Conservation (phyloP, 257 asterid genomes). For the Ophiorrhiza pumila region DNA sequence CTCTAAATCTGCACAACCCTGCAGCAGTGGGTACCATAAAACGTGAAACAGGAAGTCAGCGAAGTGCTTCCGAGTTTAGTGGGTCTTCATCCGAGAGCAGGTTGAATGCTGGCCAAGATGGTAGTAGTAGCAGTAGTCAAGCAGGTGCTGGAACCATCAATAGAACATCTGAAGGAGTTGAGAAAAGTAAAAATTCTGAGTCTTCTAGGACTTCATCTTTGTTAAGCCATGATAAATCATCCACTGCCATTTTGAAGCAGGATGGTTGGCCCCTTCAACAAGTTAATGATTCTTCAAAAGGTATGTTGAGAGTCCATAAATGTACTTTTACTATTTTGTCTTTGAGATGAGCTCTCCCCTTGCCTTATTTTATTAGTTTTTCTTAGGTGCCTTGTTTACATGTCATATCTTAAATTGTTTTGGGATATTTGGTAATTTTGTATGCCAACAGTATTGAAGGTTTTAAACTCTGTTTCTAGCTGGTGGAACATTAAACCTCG, state of each 20-base stretch:
- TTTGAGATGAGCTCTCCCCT: neutral
- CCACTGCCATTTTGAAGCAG: constrained; percentile 21
- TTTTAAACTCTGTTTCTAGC: neutral
- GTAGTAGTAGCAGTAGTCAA: constrained; percentile 13
- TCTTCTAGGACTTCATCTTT: constrained; percentile 27
- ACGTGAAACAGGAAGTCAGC: constrained; percentile 42
- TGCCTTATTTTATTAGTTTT: neutral
- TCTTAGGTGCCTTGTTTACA: neutral
- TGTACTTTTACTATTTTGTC: neutral
- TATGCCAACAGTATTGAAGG: neutral
- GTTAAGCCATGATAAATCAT: constrained; percentile 24
- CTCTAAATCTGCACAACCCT: constrained; percentile 35
- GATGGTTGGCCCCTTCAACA: constrained; percentile 30
- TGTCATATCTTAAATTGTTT: no score
- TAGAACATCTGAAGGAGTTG: constrained; percentile 27
- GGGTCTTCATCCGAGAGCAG: constrained; percentile 20
- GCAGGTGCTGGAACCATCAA: constrained; percentile 25
- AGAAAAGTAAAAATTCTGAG: constrained; percentile 21
- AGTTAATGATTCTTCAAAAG: constrained; percentile 30
- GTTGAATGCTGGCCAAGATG: constrained; percentile 24
- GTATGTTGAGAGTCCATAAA: constrained; percentile 23
- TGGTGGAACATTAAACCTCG: no score
- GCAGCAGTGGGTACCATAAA: constrained; percentile 38
- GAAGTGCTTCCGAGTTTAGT: constrained; percentile 26
- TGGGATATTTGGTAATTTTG: neutral